A percentile compares a stretch with the other conserved stretches of the same genome.
phyloP scores from a whole-genome alignment of 495 filamentous ascomycete genomes.

The Xylaria castorea region DNA sequence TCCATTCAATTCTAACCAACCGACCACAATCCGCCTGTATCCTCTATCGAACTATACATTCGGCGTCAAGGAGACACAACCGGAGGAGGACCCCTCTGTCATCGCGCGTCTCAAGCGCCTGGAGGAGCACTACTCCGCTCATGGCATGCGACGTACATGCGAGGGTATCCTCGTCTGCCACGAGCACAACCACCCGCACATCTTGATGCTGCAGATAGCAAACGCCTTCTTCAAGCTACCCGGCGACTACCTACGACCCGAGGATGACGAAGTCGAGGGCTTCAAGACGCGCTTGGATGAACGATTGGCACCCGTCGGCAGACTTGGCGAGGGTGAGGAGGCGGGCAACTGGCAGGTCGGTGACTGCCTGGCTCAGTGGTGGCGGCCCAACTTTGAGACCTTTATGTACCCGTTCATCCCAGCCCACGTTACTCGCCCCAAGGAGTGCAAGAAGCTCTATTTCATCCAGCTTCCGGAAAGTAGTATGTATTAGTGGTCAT shows the following conservation, averaged over 20 bases:
- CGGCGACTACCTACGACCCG: conserved; percentile 90
- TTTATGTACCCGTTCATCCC: conserved; percentile 99
- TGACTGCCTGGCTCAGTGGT: conserved; percentile 96
- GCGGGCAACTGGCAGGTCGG: conserved; percentile 93
- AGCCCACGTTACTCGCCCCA: conserved; percentile 91
- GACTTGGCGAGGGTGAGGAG: conserved; percentile 83
- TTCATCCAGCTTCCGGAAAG: conserved; percentile 91
- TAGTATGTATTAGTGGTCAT: conserved; percentile 63
- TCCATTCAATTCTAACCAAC: conserved; percentile 86
- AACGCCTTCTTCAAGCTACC: conserved; percentile 99
- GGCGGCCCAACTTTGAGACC: conserved; percentile 97
- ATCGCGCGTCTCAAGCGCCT: conserved; percentile 88
- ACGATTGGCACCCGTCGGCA: conserved; percentile 87
- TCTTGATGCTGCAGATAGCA: conserved; percentile 97
- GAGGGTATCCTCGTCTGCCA: conserved; percentile 97
- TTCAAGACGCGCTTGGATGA: conserved; percentile 94
- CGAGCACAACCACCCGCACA: conserved; percentile 98
- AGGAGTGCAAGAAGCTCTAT: conserved; percentile 99
- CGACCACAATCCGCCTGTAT: conserved; percentile 88
- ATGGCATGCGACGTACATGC: conserved; percentile 96
- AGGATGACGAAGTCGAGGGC: conserved; percentile 89
- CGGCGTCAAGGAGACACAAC: conserved; percentile 96
- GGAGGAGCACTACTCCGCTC: conserved; percentile 88
- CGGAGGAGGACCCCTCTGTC: conserved; percentile 96
- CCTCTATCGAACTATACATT: conserved; percentile 98